A percentile compares a stretch with the other conserved stretches of the same genome.
These are phyloP conservation scores for Candida sanyaensis DNA, from an alignment of 1,139 yeast species.

Conservation along the genomic window DNA sequence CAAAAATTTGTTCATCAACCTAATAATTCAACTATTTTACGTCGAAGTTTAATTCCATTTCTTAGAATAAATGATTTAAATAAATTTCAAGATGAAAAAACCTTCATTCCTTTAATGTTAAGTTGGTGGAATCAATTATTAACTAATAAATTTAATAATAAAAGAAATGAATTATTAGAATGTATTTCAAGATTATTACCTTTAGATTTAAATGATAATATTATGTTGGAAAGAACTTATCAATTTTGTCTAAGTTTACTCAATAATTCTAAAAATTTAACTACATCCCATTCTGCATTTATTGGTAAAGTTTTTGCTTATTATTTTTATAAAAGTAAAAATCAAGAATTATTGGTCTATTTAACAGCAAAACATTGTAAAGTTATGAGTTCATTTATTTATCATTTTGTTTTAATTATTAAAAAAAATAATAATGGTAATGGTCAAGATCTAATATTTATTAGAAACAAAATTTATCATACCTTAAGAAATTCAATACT, in stretches of 20 bases:
- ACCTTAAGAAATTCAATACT: conserved; percentile 1
- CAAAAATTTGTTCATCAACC: conserved; percentile 1
- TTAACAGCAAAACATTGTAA: neutral
- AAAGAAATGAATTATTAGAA: conserved; percentile 3
- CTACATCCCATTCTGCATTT: conserved; percentile 1
- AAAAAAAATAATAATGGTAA: neutral
- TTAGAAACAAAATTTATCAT: conserved; percentile 1
- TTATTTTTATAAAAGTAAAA: neutral
- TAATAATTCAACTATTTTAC: neutral
- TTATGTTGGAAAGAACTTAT: conserved; percentile 3
- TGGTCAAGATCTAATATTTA: conserved; percentile 1
- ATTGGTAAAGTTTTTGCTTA: conserved; percentile 2
- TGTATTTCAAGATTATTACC: conserved; percentile 2
- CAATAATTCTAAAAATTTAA: neutral
- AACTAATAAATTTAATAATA: neutral
- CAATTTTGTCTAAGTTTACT: neutral
- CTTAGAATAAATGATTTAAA: neutral
- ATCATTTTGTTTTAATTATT: conserved; percentile 1
- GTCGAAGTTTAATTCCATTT: conserved; percentile 1
- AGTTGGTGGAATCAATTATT: conserved; percentile 4
- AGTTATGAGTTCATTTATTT: neutral
- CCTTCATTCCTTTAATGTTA: conserved; percentile 1
- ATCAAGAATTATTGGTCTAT: neutral
- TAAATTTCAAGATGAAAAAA: neutral
- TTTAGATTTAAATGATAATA: conserved; percentile 1